Evolutionary conservation across 768 basidiomycete species (phyloP).

Genomic region (Cystoderma amianthinum): DNA sequence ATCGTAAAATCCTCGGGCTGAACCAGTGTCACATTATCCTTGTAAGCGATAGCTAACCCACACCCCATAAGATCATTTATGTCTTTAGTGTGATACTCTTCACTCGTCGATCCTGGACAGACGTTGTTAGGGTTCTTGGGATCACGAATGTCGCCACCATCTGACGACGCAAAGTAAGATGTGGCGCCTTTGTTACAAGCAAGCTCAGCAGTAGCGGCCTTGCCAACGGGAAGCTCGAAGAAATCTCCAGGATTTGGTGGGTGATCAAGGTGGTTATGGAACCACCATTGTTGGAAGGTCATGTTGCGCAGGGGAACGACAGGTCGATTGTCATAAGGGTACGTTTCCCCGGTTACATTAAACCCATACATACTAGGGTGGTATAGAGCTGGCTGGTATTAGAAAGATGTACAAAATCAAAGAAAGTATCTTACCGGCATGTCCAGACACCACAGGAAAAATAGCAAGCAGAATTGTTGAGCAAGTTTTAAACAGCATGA

Average conservation of each 20-base stretch:
- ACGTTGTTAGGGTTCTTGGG: slow-evolving; percentile 39
- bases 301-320: slow-evolving; percentile 32
- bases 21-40: slow-evolving; percentile 47
- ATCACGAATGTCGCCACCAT: slow-evolving; percentile 46
- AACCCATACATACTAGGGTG: slow-evolving; percentile 61
- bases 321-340: slow-evolving; percentile 59
- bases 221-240: slow-evolving; percentile 55
- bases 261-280: slow-evolving; percentile 50
- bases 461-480: too few species aligned
- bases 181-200: slow-evolving; percentile 58
- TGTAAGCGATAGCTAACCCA: slow-evolving; percentile 72
- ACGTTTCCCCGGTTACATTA: slow-evolving; percentile 53
- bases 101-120: slow-evolving; percentile 38
- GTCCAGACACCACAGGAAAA: too few species aligned
- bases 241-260: slow-evolving; percentile 52
- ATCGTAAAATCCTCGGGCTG: slow-evolving; percentile 62
- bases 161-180: slow-evolving; percentile 42
- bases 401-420: too few species aligned
- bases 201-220: slow-evolving; percentile 45
- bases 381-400: slow-evolving; percentile 49
- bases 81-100: slow-evolving; percentile 50
- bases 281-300: slow-evolving; percentile 59
- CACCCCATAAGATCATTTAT: slow-evolving; percentile 53
- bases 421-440: too few species aligned
- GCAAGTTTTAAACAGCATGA: too few species aligned